Evolutionary conservation across 768 basidiomycete genomes (phyloP).

Genomic region (Coprinellus micaceus): DNA sequence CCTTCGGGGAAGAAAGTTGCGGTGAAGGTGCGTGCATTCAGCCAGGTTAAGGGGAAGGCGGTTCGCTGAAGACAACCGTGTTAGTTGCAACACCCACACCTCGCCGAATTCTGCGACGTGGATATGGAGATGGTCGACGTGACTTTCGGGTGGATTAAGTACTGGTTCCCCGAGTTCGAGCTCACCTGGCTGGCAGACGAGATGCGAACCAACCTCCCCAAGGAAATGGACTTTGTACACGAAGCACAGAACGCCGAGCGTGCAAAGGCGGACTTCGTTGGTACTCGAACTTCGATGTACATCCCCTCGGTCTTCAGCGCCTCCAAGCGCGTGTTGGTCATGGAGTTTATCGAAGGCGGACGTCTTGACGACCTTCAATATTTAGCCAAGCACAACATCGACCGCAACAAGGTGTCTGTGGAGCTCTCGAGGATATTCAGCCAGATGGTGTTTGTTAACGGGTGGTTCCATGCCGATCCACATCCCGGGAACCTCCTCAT

Average conservation of each 20-base stretch:
- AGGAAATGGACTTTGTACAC: constrained; percentile 92
- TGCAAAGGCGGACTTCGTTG: constrained; percentile 64
- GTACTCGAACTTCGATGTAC: constrained; percentile 76
- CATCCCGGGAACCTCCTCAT: constrained; percentile 92
- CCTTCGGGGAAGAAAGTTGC: constrained; percentile 75
- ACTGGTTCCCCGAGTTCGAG: constrained; percentile 94
- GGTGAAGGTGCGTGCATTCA: constrained; percentile 61
- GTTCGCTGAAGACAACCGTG: too few relatives aligned
- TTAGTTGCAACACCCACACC: constrained; percentile 86
- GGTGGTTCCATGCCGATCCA: constrained; percentile 88
- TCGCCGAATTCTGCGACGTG: constrained; percentile 87
- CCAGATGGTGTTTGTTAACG: constrained; percentile 94
- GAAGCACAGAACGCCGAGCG: constrained; percentile 86
- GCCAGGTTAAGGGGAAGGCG: background rate
- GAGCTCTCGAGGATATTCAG: constrained; percentile 90
- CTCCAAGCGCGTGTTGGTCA: constrained; percentile 81
- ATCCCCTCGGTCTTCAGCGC: constrained; percentile 81
- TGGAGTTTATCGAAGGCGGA: constrained; percentile 92
- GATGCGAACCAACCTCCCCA: constrained; percentile 88
- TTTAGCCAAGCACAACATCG: constrained; percentile 76
- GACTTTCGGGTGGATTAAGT: constrained; percentile 80
- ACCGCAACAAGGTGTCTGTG: constrained; percentile 89
- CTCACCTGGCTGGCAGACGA: constrained; percentile 93
- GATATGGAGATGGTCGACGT: constrained; percentile 86
- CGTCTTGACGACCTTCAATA: constrained; percentile 86